phyloP scores from a whole-genome alignment of 768 basidiomycete species.

The Rhizopogon vulgaris region DNA sequence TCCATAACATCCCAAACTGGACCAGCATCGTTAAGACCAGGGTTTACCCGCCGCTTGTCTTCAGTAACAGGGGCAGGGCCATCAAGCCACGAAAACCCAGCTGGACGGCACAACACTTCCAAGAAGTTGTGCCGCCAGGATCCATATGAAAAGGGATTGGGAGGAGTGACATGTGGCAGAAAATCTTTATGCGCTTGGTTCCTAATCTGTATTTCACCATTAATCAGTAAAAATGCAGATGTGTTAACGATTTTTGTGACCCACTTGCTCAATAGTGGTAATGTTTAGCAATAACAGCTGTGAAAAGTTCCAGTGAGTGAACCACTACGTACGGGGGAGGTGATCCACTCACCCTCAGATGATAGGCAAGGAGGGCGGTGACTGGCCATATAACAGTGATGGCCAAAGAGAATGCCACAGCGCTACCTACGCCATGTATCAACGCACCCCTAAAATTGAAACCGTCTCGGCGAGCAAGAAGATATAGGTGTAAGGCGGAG shows the following conservation, averaged over 20 bases:
- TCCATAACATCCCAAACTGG: slow-evolving; percentile 19
- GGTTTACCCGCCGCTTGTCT: slow-evolving; percentile 73
- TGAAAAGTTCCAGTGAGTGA: slow-evolving; percentile 1
- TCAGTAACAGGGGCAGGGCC: slow-evolving; percentile 52
- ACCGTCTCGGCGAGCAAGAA: slow-evolving; percentile 49
- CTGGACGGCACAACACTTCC: slow-evolving; percentile 75
- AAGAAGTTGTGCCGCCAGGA: slow-evolving; percentile 68
- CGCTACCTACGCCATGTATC: slow-evolving; percentile 62
- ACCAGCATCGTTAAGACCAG: slow-evolving; percentile 40
- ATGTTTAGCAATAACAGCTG: slow-evolving; percentile 80
- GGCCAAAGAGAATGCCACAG: slow-evolving; percentile 70
- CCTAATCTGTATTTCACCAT: slow-evolving; percentile 53
- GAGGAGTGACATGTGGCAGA: slow-evolving; percentile 55
- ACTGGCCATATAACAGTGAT: slow-evolving; percentile 80
- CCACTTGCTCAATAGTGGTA: slow-evolving; percentile 94
- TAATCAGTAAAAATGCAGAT: slow-evolving; percentile 4
- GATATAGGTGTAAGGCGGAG: slow-evolving; percentile 73
- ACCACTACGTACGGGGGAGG: neutral
- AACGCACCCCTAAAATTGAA: slow-evolving; percentile 44
- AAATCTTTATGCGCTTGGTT: slow-evolving; percentile 76
- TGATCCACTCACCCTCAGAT: slow-evolving; percentile 62
- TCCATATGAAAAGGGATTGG: slow-evolving; percentile 86
- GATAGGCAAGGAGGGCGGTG: slow-evolving; percentile 71
- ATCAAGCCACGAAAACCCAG: slow-evolving; percentile 77
- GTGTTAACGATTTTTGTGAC: slow-evolving; percentile 19